These are phyloP conservation scores for Calonectria pseudoreteaudii DNA, from an alignment of 2,329 filamentous ascomycete genomes.

Conservation along the genomic window DNA sequence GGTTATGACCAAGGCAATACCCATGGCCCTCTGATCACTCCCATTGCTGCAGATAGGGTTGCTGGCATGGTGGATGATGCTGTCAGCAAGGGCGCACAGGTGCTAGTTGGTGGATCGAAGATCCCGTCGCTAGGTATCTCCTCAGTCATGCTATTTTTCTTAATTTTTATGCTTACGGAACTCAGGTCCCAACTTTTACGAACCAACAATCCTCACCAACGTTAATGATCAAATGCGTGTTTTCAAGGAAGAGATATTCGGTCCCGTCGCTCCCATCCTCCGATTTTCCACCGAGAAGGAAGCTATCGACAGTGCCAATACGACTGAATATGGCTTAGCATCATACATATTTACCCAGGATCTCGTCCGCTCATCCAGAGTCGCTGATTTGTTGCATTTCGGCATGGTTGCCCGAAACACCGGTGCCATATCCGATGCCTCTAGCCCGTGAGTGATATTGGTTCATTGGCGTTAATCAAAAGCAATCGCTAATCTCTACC, in stretches of 20 bases:
- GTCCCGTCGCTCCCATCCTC: conserved; percentile 72
- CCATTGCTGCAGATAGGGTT: conserved; percentile 65
- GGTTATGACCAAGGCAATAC: conserved; percentile 62
- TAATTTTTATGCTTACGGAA: not conserved
- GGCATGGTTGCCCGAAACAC: not conserved
- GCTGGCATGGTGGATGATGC: conserved; percentile 75
- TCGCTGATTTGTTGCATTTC: not conserved
- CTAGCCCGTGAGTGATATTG: not conserved
- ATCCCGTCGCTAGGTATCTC: not conserved
- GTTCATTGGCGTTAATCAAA: no score
- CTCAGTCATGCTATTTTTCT: not conserved
- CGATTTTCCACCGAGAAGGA: conserved; percentile 76
- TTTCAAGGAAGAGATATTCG: conserved; percentile 73
- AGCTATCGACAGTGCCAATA: conserved; percentile 68
- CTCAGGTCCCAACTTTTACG: conserved; percentile 68
- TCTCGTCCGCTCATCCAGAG: not conserved
- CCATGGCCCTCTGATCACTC: conserved; percentile 74
- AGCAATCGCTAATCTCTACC: not conserved
- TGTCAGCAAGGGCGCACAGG: conserved; percentile 69
- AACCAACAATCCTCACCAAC: conserved; percentile 73
- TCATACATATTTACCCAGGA: not conserved
- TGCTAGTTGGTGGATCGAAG: conserved; percentile 60
- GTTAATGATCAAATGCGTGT: conserved; percentile 70
- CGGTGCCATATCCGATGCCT: not conserved
- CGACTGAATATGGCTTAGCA: conserved; percentile 2